These are phyloP conservation scores for Arthromyces matolae DNA, from an alignment of 768 basidiomycete genomes.

Conservation along the genomic window DNA sequence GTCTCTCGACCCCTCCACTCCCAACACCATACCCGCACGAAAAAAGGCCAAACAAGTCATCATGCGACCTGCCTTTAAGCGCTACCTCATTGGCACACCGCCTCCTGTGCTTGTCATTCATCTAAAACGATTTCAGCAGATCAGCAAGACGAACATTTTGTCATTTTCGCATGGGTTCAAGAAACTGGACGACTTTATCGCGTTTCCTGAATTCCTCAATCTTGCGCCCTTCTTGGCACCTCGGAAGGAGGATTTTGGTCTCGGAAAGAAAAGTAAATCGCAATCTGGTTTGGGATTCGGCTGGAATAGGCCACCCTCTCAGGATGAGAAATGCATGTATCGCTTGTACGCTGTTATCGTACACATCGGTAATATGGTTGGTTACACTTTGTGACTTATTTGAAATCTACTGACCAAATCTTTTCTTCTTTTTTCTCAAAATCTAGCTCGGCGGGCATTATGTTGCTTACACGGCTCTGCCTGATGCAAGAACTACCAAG, in stretches of 20 bases:
- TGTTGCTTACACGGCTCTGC: conserved; percentile 78
- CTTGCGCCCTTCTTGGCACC: conserved; percentile 86
- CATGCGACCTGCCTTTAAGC: conserved; percentile 85
- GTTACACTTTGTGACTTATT: neutral
- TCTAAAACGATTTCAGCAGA: conserved; percentile 92
- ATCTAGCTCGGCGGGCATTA: conserved; percentile 89
- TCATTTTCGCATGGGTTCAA: conserved; percentile 73
- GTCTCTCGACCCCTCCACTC: conserved; percentile 15
- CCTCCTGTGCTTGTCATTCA: conserved; percentile 91
- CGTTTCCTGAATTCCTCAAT: conserved; percentile 87
- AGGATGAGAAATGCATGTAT: conserved; percentile 51
- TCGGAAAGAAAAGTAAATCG: conserved; percentile 34
- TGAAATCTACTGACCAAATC: conserved; percentile 7
- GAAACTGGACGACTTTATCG: conserved; percentile 88
- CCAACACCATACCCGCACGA: conserved; percentile 8
- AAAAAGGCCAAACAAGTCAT: conserved; percentile 55
- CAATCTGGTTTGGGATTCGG: conserved; percentile 19
- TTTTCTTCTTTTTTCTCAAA: conserved; percentile 10
- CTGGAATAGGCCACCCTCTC: neutral
- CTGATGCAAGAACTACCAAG: conserved; percentile 27
- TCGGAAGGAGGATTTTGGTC: conserved; percentile 63
- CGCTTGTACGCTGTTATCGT: conserved; percentile 79
- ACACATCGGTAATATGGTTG: conserved; percentile 85
- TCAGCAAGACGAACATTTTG: conserved; percentile 56
- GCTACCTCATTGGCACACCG: conserved; percentile 83